Base-by-base conservation (phyloP, 140 eudicot genomes). In the Anethum foeniculum region DNA sequence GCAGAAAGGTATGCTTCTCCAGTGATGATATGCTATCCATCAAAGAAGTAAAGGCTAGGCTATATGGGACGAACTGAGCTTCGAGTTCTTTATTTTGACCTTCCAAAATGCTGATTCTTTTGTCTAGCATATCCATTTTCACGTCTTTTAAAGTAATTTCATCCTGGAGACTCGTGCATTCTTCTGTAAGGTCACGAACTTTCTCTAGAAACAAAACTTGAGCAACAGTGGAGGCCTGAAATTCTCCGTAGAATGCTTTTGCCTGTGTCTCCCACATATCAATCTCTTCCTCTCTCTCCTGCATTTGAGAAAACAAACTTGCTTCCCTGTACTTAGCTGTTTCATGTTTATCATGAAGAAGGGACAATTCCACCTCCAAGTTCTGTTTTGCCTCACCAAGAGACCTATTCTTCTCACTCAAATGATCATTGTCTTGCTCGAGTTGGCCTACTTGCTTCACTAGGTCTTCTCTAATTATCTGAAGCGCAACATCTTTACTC, bases 151-250 rank as follows among this genome's bases (percentile, higher is more conserved):
- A 76, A 15, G 58, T 74, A 69, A 68, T 84, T 76, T 84, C 89
- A 74, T 85, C 92, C 73, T 83, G 88, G 65, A 87, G 90, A 78
- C 80, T 84, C 67, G 54, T 64, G 80, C 87, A 88, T 82, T 85
- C 86, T 77, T 87, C 88, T 16, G 78, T 73, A 73, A 92, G 97
- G 84, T 92, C 99, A 77, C 72, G 80, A 28, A 89, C 85, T 93
- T 90, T 92, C 82, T 88, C 89, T 85, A 83, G 92, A 34, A 89
- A 90, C 72, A 95, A 78, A 83, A 81, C 85, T 49, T 90, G 92
- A 81, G 74, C 83, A 27, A 92, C 38, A 27, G 46, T 69, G 21
- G 84, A 88, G 34, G 80, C 75, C 87, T 90, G 97, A 78, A 90
- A 84, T 86, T 95, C 90, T 54, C 86, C 82, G 25, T 85, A 92